These are phyloP conservation scores for Phlyctochytrium arcticum DNA, from an alignment of 192 early-diverging fungal species.

Conservation along the genomic window DNA sequence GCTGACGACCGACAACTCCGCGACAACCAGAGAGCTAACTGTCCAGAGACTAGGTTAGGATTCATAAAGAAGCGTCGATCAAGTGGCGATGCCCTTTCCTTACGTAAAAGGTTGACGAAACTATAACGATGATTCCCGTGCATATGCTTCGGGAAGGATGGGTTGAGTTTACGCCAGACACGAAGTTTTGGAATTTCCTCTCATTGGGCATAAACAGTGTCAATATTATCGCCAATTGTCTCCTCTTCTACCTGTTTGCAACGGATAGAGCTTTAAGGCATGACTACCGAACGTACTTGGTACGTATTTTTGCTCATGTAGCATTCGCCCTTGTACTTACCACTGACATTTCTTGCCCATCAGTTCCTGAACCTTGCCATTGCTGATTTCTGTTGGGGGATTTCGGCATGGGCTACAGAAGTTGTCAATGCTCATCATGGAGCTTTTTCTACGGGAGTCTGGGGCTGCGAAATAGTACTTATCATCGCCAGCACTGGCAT, in stretches of 20 bases:
- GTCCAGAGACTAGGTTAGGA: too few species aligned
- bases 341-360: not conserved
- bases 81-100: too few species aligned
- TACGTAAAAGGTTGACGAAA: too few species aligned
- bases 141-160: too few species aligned
- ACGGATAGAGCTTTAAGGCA: not conserved
- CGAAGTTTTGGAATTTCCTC: too few species aligned
- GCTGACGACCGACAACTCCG: too few species aligned
- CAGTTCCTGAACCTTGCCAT: slow-evolving; percentile 1
- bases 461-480: not conserved
- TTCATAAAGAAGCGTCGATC: too few species aligned
- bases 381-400: not conserved
- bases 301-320: not conserved
- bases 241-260: not conserved
- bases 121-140: too few species aligned
- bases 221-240: not conserved
- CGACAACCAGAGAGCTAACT: too few species aligned
- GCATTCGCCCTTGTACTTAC: not conserved
- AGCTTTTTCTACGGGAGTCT: not conserved
- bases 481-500: not conserved
- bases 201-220: not conserved
- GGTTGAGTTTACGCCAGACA: too few species aligned
- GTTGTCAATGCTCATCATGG: not conserved
- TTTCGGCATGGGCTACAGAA: not conserved
- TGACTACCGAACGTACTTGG: not conserved